phyloP scores from a whole-genome alignment of 495 filamentous ascomycete genomes.

The Penicillium daleae region DNA sequence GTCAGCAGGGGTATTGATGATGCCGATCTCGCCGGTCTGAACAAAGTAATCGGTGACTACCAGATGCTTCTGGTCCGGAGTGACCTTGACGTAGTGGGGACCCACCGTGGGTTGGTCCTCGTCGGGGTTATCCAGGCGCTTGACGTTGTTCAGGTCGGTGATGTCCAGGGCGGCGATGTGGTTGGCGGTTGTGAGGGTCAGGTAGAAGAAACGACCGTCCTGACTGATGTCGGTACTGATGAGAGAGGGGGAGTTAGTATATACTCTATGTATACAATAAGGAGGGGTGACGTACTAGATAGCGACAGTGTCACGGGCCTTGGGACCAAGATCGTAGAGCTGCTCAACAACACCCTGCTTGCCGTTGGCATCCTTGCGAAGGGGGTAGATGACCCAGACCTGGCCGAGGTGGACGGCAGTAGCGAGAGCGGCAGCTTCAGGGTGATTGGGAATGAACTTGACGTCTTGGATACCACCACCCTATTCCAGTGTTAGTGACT shows the following conservation, averaged over 20 bases:
- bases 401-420: conserved; percentile 65
- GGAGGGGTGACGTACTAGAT: conserved; percentile 51
- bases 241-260: conserved; percentile 11
- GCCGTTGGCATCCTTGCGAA: conserved; percentile 54
- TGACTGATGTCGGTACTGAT: conserved; percentile 58
- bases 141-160: conserved; percentile 60
- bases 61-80: conserved; percentile 65
- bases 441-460: conserved; percentile 66
- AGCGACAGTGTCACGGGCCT: conserved; percentile 58
- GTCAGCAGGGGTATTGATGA: conserved; percentile 66
- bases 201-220: conserved; percentile 62
- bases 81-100: conserved; percentile 67
- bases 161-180: conserved; percentile 68
- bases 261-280: neutral
- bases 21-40: conserved; percentile 62
- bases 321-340: conserved; percentile 60
- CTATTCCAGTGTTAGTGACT: conserved; percentile 19
- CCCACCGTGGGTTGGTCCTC: conserved; percentile 62
- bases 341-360: conserved; percentile 60
- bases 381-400: conserved; percentile 69
- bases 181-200: conserved; percentile 64
- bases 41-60: conserved; percentile 69
- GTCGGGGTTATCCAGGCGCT: conserved; percentile 62
- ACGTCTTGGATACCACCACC: conserved; percentile 67
- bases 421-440: conserved; percentile 60